Evolutionary conservation across 306 rosid genomes (phyloP).

Genomic region (Prunus padus): DNA sequence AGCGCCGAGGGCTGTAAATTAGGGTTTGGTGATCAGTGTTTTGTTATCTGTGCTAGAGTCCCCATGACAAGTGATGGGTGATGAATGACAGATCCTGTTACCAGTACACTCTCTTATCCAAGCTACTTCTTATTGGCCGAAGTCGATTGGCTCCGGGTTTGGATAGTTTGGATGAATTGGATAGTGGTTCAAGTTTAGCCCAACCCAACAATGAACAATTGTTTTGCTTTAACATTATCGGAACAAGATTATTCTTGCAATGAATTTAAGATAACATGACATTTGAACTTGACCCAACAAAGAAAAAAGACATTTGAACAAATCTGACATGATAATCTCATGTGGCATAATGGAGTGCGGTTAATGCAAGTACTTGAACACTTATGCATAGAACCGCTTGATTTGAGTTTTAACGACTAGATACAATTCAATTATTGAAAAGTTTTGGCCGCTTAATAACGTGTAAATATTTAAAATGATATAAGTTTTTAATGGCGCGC

Average conservation of each 20-base stretch:
- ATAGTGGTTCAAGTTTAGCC: not conserved
- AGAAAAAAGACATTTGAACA: not conserved
- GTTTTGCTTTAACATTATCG: no score
- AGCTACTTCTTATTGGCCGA: not conserved
- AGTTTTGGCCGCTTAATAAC: fast-evolving
- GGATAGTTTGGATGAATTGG: not conserved
- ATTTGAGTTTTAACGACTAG: not conserved
- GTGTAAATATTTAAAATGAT: no score
- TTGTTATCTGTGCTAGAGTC: not conserved
- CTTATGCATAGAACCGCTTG: not conserved
- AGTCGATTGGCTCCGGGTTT: conserved; percentile 4
- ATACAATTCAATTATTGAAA: not conserved
- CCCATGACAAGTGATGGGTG: conserved; percentile 7
- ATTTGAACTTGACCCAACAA: not conserved
- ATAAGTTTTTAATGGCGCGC: no score
- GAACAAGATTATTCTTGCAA: no score
- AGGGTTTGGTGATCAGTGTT: conserved; percentile 3
- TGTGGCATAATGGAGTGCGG: not conserved
- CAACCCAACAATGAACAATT: conserved; percentile 4
- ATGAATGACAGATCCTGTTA: conserved; percentile 7
- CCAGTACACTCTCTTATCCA: conserved; percentile 5
- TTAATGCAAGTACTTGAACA: not conserved
- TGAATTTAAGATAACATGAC: not conserved
- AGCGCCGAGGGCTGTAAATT: not conserved
- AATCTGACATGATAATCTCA: not conserved